Conservation (phyloP, 2,329 filamentous ascomycete genomes). For the Cordyceps farinosa region DNA sequence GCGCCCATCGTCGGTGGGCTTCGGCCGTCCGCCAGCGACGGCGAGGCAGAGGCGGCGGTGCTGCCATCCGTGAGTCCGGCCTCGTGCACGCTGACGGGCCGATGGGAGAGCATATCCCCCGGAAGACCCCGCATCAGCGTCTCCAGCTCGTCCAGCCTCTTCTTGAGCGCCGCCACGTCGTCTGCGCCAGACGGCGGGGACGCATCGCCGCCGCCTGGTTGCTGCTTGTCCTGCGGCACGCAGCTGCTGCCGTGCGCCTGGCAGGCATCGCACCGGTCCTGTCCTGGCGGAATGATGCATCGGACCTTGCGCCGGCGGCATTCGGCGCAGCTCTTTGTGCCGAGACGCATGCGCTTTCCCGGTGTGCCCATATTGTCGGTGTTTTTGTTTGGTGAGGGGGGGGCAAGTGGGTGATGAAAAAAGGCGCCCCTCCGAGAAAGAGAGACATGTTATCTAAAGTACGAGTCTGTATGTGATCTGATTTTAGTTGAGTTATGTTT, state of each 20-base stretch:
- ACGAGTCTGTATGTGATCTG: too few species aligned
- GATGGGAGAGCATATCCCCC: background rate
- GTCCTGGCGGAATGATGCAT: constrained; percentile 41
- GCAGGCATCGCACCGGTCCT: constrained; percentile 41
- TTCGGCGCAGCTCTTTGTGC: constrained; percentile 35
- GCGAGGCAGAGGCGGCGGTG: background rate
- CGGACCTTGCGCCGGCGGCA: constrained; percentile 48
- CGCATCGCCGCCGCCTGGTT: background rate
- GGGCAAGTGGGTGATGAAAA: too few species aligned
- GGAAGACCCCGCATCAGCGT: constrained; percentile 20
- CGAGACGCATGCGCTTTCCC: constrained; percentile 30
- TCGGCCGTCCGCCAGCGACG: background rate
- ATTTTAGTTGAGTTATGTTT: too few species aligned
- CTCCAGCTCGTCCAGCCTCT: constrained; percentile 27
- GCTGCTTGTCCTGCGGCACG: constrained; percentile 38
- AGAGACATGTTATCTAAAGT: too few species aligned
- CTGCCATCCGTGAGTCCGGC: constrained; percentile 7
- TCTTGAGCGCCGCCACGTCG: constrained; percentile 17
- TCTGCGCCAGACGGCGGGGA: background rate
- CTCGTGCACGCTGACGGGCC: background rate
- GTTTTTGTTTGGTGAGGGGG: background rate
- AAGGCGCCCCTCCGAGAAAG: too few species aligned
- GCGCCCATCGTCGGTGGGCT: background rate
- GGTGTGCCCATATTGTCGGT: background rate
- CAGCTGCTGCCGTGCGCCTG: constrained; percentile 41